phyloP scores from a whole-genome alignment of 371 early-diverging fungal genomes.

The Vavraia culicis region DNA sequence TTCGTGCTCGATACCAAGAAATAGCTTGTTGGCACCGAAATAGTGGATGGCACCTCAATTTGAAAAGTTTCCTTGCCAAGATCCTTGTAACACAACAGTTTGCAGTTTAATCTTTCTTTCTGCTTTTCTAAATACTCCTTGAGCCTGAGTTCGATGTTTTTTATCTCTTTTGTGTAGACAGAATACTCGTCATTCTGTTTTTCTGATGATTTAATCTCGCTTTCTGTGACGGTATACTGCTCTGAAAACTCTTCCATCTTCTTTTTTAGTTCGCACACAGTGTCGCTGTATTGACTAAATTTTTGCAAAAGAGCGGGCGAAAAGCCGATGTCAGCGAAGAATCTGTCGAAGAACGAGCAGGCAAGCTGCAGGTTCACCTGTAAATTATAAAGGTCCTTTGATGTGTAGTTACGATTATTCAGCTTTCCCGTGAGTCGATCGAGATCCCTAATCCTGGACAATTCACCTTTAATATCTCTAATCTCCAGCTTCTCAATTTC shows the following conservation, averaged over 20 bases:
- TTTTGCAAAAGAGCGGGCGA: too few relatives aligned
- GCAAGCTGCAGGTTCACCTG: too few relatives aligned
- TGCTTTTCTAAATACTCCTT: conserved; percentile 24
- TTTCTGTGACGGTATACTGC: conserved; percentile 22
- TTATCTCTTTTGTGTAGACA: conserved; percentile 35
- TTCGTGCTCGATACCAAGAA: conserved; percentile 49
- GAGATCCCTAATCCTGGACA: conserved; percentile 57
- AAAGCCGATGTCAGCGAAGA: too few relatives aligned
- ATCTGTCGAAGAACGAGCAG: too few relatives aligned
- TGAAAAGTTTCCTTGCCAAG: conserved; percentile 79
- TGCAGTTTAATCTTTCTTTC: neutral
- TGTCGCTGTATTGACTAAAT: too few relatives aligned
- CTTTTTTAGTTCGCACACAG: too few relatives aligned
- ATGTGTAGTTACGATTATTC: conserved; percentile 56
- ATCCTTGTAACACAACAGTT: conserved; percentile 49
- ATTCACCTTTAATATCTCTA: conserved; percentile 24
- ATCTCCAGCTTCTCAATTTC: conserved; percentile 46
- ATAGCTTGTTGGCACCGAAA: conserved; percentile 59
- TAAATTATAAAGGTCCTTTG: conserved; percentile 32
- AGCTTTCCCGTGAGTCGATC: conserved; percentile 69
- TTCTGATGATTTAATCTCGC: conserved; percentile 49
- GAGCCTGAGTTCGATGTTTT: conserved; percentile 17
- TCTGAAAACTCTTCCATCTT: neutral
- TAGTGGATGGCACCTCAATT: conserved; percentile 56
- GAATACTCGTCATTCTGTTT: conserved; percentile 60